Conservation (phyloP, 1,139 yeast species). For the Candida frijolesensis region DNA sequence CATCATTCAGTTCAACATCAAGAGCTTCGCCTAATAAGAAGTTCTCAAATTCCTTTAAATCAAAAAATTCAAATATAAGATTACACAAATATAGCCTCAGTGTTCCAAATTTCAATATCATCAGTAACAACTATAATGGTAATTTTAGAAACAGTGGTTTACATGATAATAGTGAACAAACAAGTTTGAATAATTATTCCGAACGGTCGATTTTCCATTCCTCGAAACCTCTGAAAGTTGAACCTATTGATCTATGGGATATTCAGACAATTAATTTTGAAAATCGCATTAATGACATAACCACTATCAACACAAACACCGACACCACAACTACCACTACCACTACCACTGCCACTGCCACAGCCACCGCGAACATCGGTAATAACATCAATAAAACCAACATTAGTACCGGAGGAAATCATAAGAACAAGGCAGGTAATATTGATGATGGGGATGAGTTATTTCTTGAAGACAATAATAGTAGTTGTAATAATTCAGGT, state of each 20-base stretch:
- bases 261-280: constrained; percentile 35
- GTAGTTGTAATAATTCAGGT: background rate
- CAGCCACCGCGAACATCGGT: too few species aligned
- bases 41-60: constrained; percentile 12
- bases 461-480: too few species aligned
- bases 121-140: background rate
- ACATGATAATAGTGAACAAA: background rate
- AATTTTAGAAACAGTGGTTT: constrained; percentile 1
- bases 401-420: background rate
- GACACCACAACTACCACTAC: too few species aligned
- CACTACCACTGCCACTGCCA: too few species aligned
- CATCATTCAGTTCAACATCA: constrained; percentile 27
- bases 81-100: constrained; percentile 17
- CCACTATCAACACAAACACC: constrained; percentile 22
- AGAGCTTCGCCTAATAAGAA: background rate
- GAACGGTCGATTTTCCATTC: constrained; percentile 6
- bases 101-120: constrained; percentile 13
- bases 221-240: constrained; percentile 11
- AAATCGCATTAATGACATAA: constrained; percentile 22
- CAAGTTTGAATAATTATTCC: background rate
- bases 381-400: background rate
- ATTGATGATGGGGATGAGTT: background rate
- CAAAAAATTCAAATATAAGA: constrained; percentile 31
- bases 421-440: too few species aligned
- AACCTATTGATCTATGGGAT: constrained; percentile 39